Base-by-base conservation (phyloP, 2,329 filamentous ascomycete species). In the Colletotrichum shisoi region DNA sequence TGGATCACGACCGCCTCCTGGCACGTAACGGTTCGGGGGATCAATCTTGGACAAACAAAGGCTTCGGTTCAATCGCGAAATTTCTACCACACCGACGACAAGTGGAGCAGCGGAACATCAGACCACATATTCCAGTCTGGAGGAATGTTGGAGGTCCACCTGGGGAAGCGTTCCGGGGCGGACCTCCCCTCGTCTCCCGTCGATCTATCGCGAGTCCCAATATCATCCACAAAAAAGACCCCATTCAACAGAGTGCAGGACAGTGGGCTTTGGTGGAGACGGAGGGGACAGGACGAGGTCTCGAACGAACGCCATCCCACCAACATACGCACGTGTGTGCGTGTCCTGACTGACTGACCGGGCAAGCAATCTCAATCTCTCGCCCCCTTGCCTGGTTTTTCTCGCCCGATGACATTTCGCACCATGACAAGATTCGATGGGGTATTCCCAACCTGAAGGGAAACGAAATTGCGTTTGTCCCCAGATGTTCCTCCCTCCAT, bases 381-480 rank as follows among this genome's bases (percentile, higher is more conserved):
- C 7, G 1, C 37, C 17, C 34, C 37, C 6, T 54, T 21, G 7
- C 37, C 19, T 12, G 17, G 11, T 37, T 15, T 15, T 21, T 48
- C 19, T 31, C 37, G 19, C 12, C 19, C 19, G 11, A 11, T 17
- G 54, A n/a, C 39, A 42, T 13, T 31, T 31, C 39, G 21, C 8
- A 34, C 24, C 40, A 34, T 21, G 40, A 27, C 2, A n/a, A 3
- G 12, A 57, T 37, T 46, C 19, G 17, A 24, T 8, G 44, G 27
- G 12, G 24, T 48, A 11, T 44, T 39, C 4, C 31, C n/a, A 39
- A 27, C 12, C 21, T 31, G 24, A 37, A 31, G 1, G 31, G 45
- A 15, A 15, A 31, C 40, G 37, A 61, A 40, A 34, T 61, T 64
- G 40, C 24, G 17, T 31, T 54, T n/a, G 24, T 21, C 46, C 48